Evolutionary conservation across 306 rosid species (phyloP), one percentile per base, ranked within the genome.

Genomic region (Quercus glauca): DNA sequence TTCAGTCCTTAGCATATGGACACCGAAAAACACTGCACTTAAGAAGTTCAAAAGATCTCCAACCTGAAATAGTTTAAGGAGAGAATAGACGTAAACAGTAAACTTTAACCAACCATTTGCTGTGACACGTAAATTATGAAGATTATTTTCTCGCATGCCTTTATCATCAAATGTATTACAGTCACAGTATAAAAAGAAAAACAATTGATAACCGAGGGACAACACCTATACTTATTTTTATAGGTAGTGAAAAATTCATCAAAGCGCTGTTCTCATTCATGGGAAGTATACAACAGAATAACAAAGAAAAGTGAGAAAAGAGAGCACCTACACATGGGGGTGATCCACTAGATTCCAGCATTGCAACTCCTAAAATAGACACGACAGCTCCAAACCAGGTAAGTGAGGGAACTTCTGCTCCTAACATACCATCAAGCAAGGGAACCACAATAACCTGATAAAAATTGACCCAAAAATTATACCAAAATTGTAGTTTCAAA

Each of bases 331-430:
- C 95, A 82, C 89, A 68, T 15, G 95, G 95, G 35, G 93, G 86
- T 37, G 97, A 87, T 76, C 97, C 95, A 73, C 95, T 90, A 14
- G 86, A 81, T 85, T 92, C 97, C 80, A 92, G 90, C 92, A 92
- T 55, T 68, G 90, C 93, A 64, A 92, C 97, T 75, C 97, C 92
- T 45, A 88, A 11, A 55, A 92, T 64, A 15, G 91, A 85, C 85
- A 92, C 76, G 5, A 92, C 72, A 76, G 92, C 91, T 78, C 93
- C 97, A 75, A 89, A 90, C 97, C 97, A 92, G 80, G 89, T 90
- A 71, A 84, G 86, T 45, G 91, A 76, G 20, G 97, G 95, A 80
- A 89, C 77, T 15, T 80, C 77, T 8, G 90, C 90, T 81, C 97
- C 95, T 69, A 89, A 78, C 84, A 92, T 26, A 31, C 97, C 95